Evolutionary conservation across 2,329 filamentous ascomycete genomes (phyloP).

Genomic region (Diaporthe capsici): DNA sequence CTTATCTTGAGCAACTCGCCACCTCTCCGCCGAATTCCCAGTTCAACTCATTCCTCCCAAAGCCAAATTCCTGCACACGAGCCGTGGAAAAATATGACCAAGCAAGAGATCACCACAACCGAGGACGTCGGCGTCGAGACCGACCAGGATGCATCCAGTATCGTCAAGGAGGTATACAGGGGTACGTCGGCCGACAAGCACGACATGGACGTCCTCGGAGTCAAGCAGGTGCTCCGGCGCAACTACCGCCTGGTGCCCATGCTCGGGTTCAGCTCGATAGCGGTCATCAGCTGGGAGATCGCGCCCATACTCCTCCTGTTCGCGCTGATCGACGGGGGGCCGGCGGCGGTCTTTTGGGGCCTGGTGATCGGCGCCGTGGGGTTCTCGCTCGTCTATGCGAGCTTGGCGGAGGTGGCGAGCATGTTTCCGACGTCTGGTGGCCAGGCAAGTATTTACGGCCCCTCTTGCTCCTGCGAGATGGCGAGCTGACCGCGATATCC

Average conservation of each 20-base stretch:
- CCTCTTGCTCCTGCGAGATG: accelerated
- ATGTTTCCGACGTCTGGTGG: constrained; percentile 22
- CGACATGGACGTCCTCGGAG: constrained; percentile 20
- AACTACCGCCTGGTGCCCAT: constrained; percentile 18
- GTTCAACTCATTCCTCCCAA: background rate
- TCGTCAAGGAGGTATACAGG: constrained; percentile 20
- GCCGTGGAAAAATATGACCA: background rate
- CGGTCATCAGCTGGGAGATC: constrained; percentile 24
- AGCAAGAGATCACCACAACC: background rate
- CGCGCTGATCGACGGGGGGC: background rate
- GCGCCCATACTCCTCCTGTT: constrained; percentile 2
- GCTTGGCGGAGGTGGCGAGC: constrained; percentile 19
- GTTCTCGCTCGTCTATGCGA: constrained; percentile 20
- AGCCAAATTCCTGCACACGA: background rate
- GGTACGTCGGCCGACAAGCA: constrained; percentile 12
- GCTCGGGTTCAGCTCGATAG: constrained; percentile 12
- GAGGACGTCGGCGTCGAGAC: background rate
- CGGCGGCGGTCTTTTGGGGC: constrained; percentile 13
- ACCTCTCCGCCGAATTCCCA: background rate
- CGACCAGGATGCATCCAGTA: constrained; percentile 5
- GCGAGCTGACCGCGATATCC: background rate
- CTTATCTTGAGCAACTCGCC: background rate
- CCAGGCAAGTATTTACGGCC: background rate
- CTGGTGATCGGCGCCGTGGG: background rate
- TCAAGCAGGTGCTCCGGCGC: constrained; percentile 12